Base-by-base conservation (phyloP, 768 basidiomycete species). In the Leccinum imitatum region DNA sequence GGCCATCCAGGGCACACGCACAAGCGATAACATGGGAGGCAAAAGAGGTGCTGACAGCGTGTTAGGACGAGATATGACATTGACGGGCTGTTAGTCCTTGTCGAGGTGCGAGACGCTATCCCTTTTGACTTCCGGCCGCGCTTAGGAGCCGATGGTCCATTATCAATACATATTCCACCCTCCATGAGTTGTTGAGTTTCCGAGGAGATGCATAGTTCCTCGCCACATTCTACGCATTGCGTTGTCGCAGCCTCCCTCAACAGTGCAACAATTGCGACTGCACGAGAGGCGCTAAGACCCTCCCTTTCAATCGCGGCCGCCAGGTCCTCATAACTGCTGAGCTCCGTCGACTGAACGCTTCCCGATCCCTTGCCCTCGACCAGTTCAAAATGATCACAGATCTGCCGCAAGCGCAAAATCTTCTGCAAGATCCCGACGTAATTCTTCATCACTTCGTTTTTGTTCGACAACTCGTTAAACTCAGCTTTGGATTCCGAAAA, bases 401-500 rank as follows among this genome's bases (percentile, higher is more conserved):
- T 98, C 78, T 98, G 96, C 56, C 97, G 90, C 50, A 99, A 82
- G 23, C 95, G 91, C 55, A 99, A 80, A 59, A 98, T 92, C 80
- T 95, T 95, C 75, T 98, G 96, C 65, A 99, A 75, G 67, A 99
- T 96, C 57, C 94, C 93, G 65, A 97, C 97, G 70, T 96, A 97
- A 71, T 97, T 98, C 83, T 97, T 97, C 89, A 95, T 92, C 56
- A 97, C 89, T 72, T 94, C 90, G 67, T 95, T 93, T 75, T 90
- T 92, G 73, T 87, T 81, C 31, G 90, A 86, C 64, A 98, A 79
- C 69, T 92, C 87, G 61, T 85, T 86, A 73, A 98, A 98, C 75
- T 95, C 91, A 51, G 91, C 90, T 76, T 94, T 95, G 57, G 92
- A 94, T 69, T 93, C 91, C 58, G 80, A 81, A 77, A 93, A 95